Conservation (phyloP, 2,329 filamentous ascomycete species). For the Rachicladosporium sp. region DNA sequence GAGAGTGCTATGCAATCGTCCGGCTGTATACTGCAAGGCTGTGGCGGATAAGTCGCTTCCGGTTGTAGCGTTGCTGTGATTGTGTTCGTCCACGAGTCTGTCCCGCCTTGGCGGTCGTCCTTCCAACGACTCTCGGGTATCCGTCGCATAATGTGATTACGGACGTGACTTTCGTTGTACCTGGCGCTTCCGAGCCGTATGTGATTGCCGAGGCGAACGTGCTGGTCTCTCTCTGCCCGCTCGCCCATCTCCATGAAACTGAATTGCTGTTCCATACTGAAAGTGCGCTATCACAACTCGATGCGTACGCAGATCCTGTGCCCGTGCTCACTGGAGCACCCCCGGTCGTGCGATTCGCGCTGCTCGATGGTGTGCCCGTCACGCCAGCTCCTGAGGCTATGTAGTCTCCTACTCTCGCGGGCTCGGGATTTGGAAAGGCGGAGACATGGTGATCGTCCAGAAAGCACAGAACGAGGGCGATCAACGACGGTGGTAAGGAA, state of each 20-base stretch:
- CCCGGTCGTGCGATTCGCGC: not conserved
- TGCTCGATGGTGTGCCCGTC: not conserved
- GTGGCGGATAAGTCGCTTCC: slow-evolving; percentile 5
- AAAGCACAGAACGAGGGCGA: slow-evolving; percentile 1
- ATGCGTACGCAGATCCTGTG: slow-evolving; percentile 4
- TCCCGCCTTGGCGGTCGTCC: slow-evolving; percentile 1
- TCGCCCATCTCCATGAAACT: not conserved
- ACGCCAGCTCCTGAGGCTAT: slow-evolving; percentile 3
- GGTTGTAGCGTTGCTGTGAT: slow-evolving; percentile 2
- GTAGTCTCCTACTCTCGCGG: slow-evolving; percentile 2
- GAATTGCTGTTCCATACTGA: slow-evolving; percentile 3
- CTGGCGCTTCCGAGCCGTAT: slow-evolving; percentile 1
- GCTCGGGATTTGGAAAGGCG: slow-evolving; percentile 1
- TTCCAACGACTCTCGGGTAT: slow-evolving; percentile 9
- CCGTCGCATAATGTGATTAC: slow-evolving; percentile 13
- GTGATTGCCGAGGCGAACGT: slow-evolving; percentile 4
- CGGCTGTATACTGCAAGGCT: slow-evolving; percentile 5
- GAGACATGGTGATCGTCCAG: not conserved
- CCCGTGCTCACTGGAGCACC: slow-evolving; percentile 1
- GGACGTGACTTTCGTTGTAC: slow-evolving; percentile 3
- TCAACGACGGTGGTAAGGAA: slow-evolving; percentile 3
- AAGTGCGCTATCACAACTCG: slow-evolving; percentile 1
- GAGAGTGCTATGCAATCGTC: slow-evolving; percentile 4
- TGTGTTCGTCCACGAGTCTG: slow-evolving; percentile 4
- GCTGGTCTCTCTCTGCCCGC: not conserved